Base-by-base conservation (phyloP, 768 basidiomycete genomes). In the Russula earlei region DNA sequence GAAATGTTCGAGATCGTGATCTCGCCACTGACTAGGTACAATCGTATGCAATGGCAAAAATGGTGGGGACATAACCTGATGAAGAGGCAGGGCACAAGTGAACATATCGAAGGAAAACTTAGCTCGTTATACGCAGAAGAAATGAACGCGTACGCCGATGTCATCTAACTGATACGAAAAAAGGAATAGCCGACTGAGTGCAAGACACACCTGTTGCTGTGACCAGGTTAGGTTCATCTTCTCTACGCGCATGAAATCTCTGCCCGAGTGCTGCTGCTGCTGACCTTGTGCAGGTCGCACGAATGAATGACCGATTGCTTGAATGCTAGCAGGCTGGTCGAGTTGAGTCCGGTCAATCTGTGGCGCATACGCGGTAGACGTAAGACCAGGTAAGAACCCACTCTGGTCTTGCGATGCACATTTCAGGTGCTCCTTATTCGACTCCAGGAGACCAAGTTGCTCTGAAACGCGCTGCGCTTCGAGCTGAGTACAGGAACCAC, bases 171-270 rank as follows among this genome's bases (percentile, higher is more conserved):
- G 40, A 34, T 33, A 48, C 31, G 20, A 43, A 5, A 24, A 25
- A 34, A 12, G 47, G 4, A 44, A 33, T 17, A 29, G 29, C 42
- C 44, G 36, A 31, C 27, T 51, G 19, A 20, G 2, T n/a, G 25
- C 34, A 37, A 49, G 1, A 54, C 56, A 25, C 27, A 58, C 56
- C 56, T 58, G 54, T 27, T 44, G 55, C 37, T 44, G 55, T 15
- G 29, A 7, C 29, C 29, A 10, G 14, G 36, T n/a, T 24, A 33
- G 33, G 11, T n/a, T 24, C 46, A 27, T 45, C 9, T 17, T 14
- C 36, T n/a, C 40, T 49, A 34, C 56, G 25, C 36, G 51, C 20
- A 49, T 53, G 34, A 14, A n/a, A 17, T 54, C 56, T 9, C 47
- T 46, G n/a, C 52, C 52, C 3, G 47, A 15, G 37, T 47, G 59